phyloP scores from a whole-genome alignment of 371 early-diverging fungal species.

The Sanchytrium tribonematis region DNA sequence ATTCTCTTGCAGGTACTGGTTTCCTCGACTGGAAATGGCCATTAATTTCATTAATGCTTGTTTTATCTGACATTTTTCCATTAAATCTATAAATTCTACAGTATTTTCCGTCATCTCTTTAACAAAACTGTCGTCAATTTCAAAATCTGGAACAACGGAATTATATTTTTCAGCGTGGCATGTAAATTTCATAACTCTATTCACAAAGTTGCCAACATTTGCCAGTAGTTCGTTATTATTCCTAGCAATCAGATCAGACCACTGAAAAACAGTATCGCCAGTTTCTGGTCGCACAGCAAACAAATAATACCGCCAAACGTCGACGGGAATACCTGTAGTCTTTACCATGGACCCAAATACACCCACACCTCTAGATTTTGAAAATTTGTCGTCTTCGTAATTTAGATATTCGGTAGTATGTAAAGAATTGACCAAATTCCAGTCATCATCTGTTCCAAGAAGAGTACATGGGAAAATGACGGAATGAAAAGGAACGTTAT shows the following conservation, averaged over 20 bases:
- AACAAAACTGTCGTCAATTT: slow-evolving; percentile 30
- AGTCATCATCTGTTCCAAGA: slow-evolving; percentile 58
- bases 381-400: slow-evolving; percentile 94
- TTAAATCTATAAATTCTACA: slow-evolving; percentile 35
- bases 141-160: slow-evolving; percentile 33
- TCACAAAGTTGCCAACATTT: slow-evolving; percentile 96
- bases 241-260: slow-evolving; percentile 72
- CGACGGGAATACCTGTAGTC: slow-evolving; percentile 66
- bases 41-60: slow-evolving; percentile 55
- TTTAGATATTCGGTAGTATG: slow-evolving; percentile 92
- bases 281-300: slow-evolving; percentile 90
- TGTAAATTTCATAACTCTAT: slow-evolving; percentile 85
- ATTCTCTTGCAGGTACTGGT: slow-evolving; percentile 77
- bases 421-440: slow-evolving; percentile 73
- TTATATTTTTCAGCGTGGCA: slow-evolving; percentile 57
- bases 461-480: slow-evolving; percentile 89
- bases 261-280: slow-evolving; percentile 77
- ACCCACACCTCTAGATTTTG: slow-evolving; percentile 87
- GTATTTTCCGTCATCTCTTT: slow-evolving; percentile 52
- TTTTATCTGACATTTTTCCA: slow-evolving; percentile 66
- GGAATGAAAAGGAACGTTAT: slow-evolving; percentile 98
- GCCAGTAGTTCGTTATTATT: slow-evolving; percentile 88
- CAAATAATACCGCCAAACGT: slow-evolving; percentile 96
- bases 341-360: slow-evolving; percentile 94
- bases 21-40: slow-evolving; percentile 80